Evolutionary conservation across 2,329 filamentous ascomycete species (phyloP).

Genomic region (Myriosclerotinia scirpicola): DNA sequence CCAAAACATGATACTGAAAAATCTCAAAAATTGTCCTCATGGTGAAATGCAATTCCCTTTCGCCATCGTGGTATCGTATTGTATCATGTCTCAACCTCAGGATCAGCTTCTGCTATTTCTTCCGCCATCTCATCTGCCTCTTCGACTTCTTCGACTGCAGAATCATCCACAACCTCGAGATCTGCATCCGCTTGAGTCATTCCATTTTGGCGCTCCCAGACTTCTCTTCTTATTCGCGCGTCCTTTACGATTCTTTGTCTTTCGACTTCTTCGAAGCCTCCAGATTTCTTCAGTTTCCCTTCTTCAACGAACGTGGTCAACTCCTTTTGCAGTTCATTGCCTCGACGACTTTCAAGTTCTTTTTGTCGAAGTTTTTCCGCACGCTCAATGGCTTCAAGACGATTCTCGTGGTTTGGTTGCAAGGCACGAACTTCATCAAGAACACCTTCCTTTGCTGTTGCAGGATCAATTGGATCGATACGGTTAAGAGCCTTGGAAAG

Average conservation of each 20-base stretch:
- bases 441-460: slow-evolving; percentile 84
- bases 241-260: slow-evolving; percentile 80
- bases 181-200: slow-evolving; percentile 38
- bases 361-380: slow-evolving; percentile 89
- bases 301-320: slow-evolving; percentile 82
- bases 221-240: slow-evolving; percentile 79
- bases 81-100: slow-evolving; percentile 12
- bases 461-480: slow-evolving; percentile 62
- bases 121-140: slow-evolving; percentile 3
- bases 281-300: slow-evolving; percentile 91
- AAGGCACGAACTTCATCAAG: slow-evolving; percentile 90
- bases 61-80: slow-evolving; percentile 13
- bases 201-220: slow-evolving; percentile 67
- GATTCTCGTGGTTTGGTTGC: slow-evolving; percentile 89
- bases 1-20: not conserved
- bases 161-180: slow-evolving; percentile 8
- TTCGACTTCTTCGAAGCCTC: slow-evolving; percentile 92
- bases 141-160: slow-evolving; percentile 9
- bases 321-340: slow-evolving; percentile 77
- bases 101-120: slow-evolving; percentile 5
- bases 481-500: slow-evolving; percentile 58
- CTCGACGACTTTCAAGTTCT: slow-evolving; percentile 74
- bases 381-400: slow-evolving; percentile 94
- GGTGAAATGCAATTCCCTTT: slow-evolving; percentile 1
- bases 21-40: not conserved